Percentiles rank a stretch among this genome's conserved stretches.
Evolutionary conservation across 2,329 filamentous ascomycete species (phyloP).

Genomic region (Claviceps paspali): DNA sequence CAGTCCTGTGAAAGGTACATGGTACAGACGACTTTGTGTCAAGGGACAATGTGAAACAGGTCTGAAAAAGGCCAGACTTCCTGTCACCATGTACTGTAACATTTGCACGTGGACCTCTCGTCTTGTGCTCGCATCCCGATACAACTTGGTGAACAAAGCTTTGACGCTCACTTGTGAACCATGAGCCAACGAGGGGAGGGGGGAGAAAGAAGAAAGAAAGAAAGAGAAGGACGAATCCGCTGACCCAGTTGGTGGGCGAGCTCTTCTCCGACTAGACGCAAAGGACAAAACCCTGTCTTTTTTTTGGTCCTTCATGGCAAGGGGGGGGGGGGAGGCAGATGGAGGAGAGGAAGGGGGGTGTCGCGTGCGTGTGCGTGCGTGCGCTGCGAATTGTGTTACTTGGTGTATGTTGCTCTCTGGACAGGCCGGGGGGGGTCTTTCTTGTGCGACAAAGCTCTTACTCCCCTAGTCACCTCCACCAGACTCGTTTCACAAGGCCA

Average conservation of each 20-base stretch:
- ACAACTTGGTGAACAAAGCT: background rate
- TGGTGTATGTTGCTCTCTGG: too few relatives aligned
- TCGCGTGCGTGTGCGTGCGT: background rate
- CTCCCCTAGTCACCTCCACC: background rate
- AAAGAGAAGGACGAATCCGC: too few relatives aligned
- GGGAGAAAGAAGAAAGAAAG: too few relatives aligned
- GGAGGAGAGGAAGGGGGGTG: too few relatives aligned
- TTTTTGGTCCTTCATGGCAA: too few relatives aligned
- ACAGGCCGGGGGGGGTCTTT: too few relatives aligned
- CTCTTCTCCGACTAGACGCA: too few relatives aligned
- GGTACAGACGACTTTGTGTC: background rate
- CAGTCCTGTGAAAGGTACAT: background rate
- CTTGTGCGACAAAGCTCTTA: background rate
- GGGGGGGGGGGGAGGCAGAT: too few relatives aligned
- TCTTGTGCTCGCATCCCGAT: constrained; percentile 1
- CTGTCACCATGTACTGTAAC: constrained; percentile 1
- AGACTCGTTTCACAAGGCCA: background rate
- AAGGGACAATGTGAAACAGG: constrained; percentile 1
- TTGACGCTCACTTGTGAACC: background rate
- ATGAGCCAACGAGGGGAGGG: too few relatives aligned
- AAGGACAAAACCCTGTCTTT: too few relatives aligned
- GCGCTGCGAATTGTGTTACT: background rate
- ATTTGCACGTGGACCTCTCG: constrained; percentile 1
- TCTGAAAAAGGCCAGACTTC: background rate
- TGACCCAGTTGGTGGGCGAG: too few relatives aligned